Base-by-base conservation (phyloP, 108 stramenopile species). In the Pseudonitzschia pungens region DNA sequence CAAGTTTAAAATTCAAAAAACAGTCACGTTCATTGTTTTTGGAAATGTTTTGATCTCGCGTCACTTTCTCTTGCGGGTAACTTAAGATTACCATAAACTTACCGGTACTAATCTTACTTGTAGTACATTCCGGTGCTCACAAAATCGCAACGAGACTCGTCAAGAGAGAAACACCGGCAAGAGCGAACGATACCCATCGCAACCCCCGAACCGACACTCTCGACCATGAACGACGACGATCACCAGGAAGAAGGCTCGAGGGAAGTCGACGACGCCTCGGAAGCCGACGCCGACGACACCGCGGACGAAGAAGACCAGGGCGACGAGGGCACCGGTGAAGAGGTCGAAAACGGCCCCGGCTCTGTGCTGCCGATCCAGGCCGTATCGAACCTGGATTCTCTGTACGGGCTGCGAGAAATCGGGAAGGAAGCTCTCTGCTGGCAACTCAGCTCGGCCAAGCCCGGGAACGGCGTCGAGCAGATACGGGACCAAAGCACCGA, bases 381-480 rank as follows among this genome's bases (percentile, higher is more conserved):
- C 44, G 89, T 87, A 18, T 65, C 82, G 12, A 81, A 75, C 43
- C 66, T 93, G 10, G 83, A 84, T 43, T 75, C 82, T 10, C 64
- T 89, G 14, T 78, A 79, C 69, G 84, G 84, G n/a, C 28, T 90
- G 12, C 90, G 93, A 12, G 92, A 92, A 72, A 91, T 96, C 43
- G 92, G 92, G 4, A 65, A 75, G 28, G 85, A 96, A 73, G 97
- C 96, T 0, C 73, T 92, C 5, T 88, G 83, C 21, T 99, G 97
- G 97, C 84, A 93, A 41, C 78, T 99, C 0, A 87, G 88, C 31
- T 92, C 94, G 10, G 97, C 97, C 68, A 99, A 99, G 77, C 97
- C 98, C 15, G 97, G 97, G 18, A 99, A 98, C 75, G 97, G 97
- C 1, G 96, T 99, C 10, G 96, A 96, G 59, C 97, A 98, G 83